A percentile compares a stretch with the other conserved stretches of the same genome.
These are phyloP conservation scores for Saccharomycopsis sp. DNA, from an alignment of 805 yeast genomes.

Conservation along the genomic window DNA sequence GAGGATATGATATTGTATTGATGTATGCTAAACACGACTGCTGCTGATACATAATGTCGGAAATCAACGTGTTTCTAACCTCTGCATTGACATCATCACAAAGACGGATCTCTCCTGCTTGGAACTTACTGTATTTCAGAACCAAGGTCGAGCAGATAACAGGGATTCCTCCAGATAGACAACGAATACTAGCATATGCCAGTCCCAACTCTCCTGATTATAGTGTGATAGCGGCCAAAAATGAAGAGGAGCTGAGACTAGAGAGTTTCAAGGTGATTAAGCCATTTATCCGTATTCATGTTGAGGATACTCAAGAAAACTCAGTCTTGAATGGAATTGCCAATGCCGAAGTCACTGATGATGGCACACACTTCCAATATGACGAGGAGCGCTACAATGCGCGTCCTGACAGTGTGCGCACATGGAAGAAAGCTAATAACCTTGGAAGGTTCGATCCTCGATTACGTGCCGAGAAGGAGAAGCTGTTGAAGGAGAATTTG, in stretches of 20 bases:
- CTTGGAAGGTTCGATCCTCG: slow-evolving; percentile 70
- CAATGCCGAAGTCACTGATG: slow-evolving; percentile 9
- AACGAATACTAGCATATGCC: slow-evolving; percentile 43
- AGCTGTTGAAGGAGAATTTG: slow-evolving; percentile 24
- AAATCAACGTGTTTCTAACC: slow-evolving; percentile 51
- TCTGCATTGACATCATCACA: slow-evolving; percentile 66
- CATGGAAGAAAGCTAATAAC: slow-evolving; percentile 66
- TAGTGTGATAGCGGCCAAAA: slow-evolving; percentile 22
- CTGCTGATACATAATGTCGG: slow-evolving; percentile 22
- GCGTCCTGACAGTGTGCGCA: slow-evolving; percentile 55
- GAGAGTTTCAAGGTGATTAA: slow-evolving; percentile 29
- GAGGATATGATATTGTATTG: too few relatives aligned
- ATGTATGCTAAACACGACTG: too few relatives aligned
- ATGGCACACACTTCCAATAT: slow-evolving; percentile 5
- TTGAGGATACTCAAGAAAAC: slow-evolving; percentile 48
- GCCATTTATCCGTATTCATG: slow-evolving; percentile 46
- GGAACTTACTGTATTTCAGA: slow-evolving; percentile 52
- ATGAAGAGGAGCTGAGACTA: slow-evolving; percentile 21
- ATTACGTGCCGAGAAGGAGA: slow-evolving; percentile 27
- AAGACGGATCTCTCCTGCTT: slow-evolving; percentile 53
- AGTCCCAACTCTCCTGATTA: slow-evolving; percentile 28
- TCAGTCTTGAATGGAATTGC: slow-evolving; percentile 41
- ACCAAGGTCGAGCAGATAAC: slow-evolving; percentile 59
- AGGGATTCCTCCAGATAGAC: slow-evolving; percentile 60
- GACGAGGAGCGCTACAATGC: slow-evolving; percentile 19